Base-by-base conservation (phyloP, 306 rosid genomes). In the Vigna hirtella region DNA sequence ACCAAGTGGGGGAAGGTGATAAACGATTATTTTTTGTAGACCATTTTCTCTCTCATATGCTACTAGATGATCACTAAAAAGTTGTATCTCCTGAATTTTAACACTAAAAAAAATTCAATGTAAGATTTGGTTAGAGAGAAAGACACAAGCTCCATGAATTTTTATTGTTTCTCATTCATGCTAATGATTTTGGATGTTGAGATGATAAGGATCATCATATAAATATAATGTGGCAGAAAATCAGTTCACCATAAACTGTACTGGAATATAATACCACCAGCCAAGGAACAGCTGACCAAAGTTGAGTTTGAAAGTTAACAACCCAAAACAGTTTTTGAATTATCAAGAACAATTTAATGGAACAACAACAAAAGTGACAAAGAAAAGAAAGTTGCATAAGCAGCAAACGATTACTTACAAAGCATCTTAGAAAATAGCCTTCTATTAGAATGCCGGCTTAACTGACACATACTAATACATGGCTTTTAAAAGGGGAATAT, bases 21-120 rank as follows among this genome's bases (percentile, higher is more conserved):
- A 83, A 78, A 90, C 78, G 66, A 71, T 86, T 71, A 94, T 58
- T 83, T 88, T 94, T 79, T 50, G 98, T 24, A 92, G 93, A 70
- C 97, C 97, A 49, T 88, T 86, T 88, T 92, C 97, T 72, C 97
- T 90, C 84, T 88, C 97, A 76, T 82, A 77, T 15, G 87, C 86
- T 59, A 89, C 93, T 30, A 94, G 86, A 73, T 94, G 90, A 74
- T 90, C 84, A 45, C 45, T 88, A 84, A 88, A 94, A 34, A 94
- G 97, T 59, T 86, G 85, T 50, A 90, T 83, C 72, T 82, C 93
- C 93, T 90, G 97, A 86, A 94, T 86, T 82, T 90, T 94, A 30
- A 90, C 87, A 70, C 98, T 92, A 82, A 64, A 92, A 34, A 87
- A 77, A 78, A 59, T 36, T 67, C 80, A 56, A 77, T 32, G 45